phyloP scores from a whole-genome alignment of 163 green algal genomes.

The Coccomyxa subellipsoidea region DNA sequence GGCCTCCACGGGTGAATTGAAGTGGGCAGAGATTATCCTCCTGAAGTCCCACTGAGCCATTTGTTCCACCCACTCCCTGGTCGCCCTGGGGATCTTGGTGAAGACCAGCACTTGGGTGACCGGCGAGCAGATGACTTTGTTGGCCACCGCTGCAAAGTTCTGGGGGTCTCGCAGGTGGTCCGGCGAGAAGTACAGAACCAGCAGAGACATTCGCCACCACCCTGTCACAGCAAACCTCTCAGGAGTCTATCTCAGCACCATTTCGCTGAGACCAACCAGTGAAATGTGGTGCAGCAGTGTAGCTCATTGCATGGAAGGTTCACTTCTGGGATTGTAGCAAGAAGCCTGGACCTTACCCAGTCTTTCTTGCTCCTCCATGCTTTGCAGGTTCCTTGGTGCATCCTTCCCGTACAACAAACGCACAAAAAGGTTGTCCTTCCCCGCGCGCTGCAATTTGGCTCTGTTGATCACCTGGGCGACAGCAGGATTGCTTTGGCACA shows the following conservation, averaged over 20 bases:
- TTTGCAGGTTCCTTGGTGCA: neutral
- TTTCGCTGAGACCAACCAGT: too few relatives aligned
- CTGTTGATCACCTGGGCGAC: constrained; percentile 4
- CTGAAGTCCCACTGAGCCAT: constrained; percentile 2
- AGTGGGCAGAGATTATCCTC: neutral
- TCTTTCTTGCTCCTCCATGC: constrained; percentile 10
- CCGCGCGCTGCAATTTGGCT: neutral
- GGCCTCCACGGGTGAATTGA: neutral
- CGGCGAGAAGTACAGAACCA: constrained; percentile 14
- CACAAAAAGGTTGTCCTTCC: constrained; percentile 19
- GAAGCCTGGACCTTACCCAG: neutral
- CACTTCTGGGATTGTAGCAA: too few relatives aligned
- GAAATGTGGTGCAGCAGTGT: too few relatives aligned
- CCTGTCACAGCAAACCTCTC: neutral
- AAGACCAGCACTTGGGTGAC: constrained; percentile 13
- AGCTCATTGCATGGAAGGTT: too few relatives aligned
- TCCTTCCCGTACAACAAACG: constrained; percentile 8
- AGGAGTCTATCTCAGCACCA: neutral
- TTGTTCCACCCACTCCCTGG: constrained; percentile 6
- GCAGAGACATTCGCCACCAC: constrained; percentile 6
- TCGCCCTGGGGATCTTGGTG: constrained; percentile 4
- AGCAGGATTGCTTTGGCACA: too few relatives aligned
- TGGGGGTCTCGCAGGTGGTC: neutral
- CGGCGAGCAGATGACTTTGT: neutral
- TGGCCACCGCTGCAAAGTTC: constrained; percentile 4